A percentile compares a stretch with the other conserved stretches of the same genome.
Evolutionary conservation across 2,329 filamentous ascomycete genomes (phyloP).

Genomic region (Alternaria sp.): DNA sequence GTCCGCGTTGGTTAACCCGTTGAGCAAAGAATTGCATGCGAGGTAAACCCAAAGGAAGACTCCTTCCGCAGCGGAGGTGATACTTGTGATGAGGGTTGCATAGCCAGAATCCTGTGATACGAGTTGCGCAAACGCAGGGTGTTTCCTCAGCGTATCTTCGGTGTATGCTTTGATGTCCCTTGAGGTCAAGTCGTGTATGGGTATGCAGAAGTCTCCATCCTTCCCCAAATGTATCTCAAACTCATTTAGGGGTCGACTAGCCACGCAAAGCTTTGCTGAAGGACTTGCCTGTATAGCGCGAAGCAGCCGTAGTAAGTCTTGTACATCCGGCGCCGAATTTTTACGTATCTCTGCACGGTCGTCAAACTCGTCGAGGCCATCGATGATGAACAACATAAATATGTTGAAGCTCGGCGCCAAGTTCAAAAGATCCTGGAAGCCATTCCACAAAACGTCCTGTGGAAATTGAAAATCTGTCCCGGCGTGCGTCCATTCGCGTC

Average conservation of each 20-base stretch:
- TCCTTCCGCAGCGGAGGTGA: slow-evolving; percentile 5
- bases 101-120: background rate
- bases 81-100: background rate
- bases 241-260: background rate
- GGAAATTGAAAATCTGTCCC: background rate
- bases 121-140: background rate
- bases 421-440: background rate
- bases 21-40: slow-evolving; percentile 1
- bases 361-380: background rate
- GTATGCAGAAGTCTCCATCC: background rate
- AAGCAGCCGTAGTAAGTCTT: background rate
- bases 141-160: background rate
- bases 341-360: background rate
- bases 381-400: background rate
- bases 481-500: background rate
- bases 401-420: background rate
- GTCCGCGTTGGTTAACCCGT: background rate
- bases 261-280: background rate
- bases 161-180: background rate
- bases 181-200: background rate
- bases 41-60: slow-evolving; percentile 14
- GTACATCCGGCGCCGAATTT: background rate
- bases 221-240: background rate
- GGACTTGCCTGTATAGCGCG: background rate
- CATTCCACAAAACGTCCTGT: background rate